These are phyloP conservation scores for Dillenia suffruticosa DNA, from an alignment of 164 flowering plant genomes.

Conservation along the genomic window DNA sequence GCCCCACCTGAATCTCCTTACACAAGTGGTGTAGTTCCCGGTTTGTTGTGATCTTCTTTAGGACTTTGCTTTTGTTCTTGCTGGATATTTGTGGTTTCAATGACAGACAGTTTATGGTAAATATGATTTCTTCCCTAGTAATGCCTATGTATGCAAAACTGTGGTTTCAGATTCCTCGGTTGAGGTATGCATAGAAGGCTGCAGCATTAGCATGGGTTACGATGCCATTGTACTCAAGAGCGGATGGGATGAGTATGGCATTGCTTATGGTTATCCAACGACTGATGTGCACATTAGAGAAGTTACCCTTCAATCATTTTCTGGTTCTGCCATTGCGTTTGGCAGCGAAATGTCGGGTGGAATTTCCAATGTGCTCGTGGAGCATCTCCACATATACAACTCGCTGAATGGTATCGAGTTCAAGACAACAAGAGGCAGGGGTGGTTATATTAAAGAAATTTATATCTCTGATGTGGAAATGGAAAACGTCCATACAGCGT, in stretches of 20 bases:
- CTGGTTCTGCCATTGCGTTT: slow-evolving; percentile 58
- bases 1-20: slow-evolving; percentile 57
- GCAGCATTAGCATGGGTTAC: slow-evolving; percentile 52
- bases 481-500: slow-evolving; percentile 37
- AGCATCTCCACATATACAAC: slow-evolving; percentile 29
- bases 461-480: slow-evolving; percentile 34
- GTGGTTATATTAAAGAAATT: slow-evolving; percentile 50
- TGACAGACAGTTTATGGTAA: too few relatives aligned
- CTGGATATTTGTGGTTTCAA: too few relatives aligned
- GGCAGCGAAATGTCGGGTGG: slow-evolving; percentile 90
- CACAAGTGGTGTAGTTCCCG: slow-evolving; percentile 70
- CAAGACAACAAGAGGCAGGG: slow-evolving; percentile 54
- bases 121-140: too few relatives aligned
- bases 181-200: slow-evolving; percentile 55
- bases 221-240: slow-evolving; percentile 70
- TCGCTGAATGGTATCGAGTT: slow-evolving; percentile 44
- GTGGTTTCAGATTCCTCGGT: slow-evolving; percentile 58
- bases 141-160: too few relatives aligned
- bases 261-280: slow-evolving; percentile 50
- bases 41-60: slow-evolving; percentile 20
- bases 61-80: too few relatives aligned
- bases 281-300: slow-evolving; percentile 37
- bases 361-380: slow-evolving; percentile 40
- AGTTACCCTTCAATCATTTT: slow-evolving; percentile 33
- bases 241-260: slow-evolving; percentile 86